These are phyloP conservation scores for Penstemon eatonii DNA, from an alignment of 257 asterid genomes.

Conservation along the genomic window DNA sequence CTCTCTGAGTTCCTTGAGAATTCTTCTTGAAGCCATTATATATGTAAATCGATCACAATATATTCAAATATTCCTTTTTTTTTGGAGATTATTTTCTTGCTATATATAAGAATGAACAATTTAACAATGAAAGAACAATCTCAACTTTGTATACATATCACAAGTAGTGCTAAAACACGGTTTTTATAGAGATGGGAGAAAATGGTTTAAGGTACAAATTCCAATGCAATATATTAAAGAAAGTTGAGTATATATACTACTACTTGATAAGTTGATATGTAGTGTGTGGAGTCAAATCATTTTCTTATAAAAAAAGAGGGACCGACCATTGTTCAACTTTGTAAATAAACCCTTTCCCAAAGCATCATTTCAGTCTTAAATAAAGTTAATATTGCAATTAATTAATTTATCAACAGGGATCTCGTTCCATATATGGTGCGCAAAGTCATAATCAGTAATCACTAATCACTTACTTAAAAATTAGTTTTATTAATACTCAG, in stretches of 20 bases:
- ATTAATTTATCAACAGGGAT: too few relatives aligned
- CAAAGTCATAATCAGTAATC: neutral
- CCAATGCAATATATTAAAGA: slow-evolving; percentile 22
- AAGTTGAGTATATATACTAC: slow-evolving; percentile 6
- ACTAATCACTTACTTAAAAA: slow-evolving; percentile 5
- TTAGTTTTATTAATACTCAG: slow-evolving; percentile 10
- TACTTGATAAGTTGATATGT: too few relatives aligned
- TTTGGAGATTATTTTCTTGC: neutral
- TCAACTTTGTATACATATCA: slow-evolving; percentile 22
- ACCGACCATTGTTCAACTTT: slow-evolving; percentile 27
- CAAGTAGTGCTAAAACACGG: slow-evolving; percentile 17
- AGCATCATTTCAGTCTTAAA: neutral
- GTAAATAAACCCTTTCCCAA: neutral
- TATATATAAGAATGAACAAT: neutral
- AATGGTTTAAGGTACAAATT: slow-evolving; percentile 42
- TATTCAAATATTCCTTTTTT: too few relatives aligned
- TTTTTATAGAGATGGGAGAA: slow-evolving; percentile 31
- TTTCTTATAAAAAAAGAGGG: neutral
- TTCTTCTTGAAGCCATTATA: slow-evolving; percentile 82
- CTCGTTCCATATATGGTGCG: neutral
- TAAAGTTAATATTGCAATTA: too few relatives aligned
- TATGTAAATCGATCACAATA: slow-evolving; percentile 3
- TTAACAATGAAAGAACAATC: slow-evolving; percentile 5
- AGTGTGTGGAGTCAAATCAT: neutral
- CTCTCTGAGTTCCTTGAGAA: slow-evolving; percentile 80